Base-by-base conservation (phyloP, 805 yeast genomes). In the Torulaspora gathmanii region DNA sequence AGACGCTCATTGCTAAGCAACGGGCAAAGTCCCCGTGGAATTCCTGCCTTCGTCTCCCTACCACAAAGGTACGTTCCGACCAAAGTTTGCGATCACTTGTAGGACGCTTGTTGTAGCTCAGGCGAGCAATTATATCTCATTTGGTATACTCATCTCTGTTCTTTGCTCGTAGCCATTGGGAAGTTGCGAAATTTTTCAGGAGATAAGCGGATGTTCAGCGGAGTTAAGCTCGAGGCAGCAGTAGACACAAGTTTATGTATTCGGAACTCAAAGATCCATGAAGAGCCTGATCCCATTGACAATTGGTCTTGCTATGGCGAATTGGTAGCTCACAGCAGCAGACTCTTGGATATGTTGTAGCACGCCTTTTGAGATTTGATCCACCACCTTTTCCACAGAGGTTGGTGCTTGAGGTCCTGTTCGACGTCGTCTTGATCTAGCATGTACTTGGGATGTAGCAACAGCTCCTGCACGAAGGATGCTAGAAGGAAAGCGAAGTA, bases 401-500 rank as follows among this genome's bases (percentile, higher is more conserved):
- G 35, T 43, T 64, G 58, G 39, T 62, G 64, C 54, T 68, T 70
- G 45, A 69, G 49, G 39, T 69, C 61, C 37, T 61, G 55, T 22
- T 64, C 70, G 11, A 64, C 62, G 37, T 70, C 74, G 41, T 63
- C 60, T 36, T 65, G 57, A 23, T 68, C 60, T 7, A 71, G 64
- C 49, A 69, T 56, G 50, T 58, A 70, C 47, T 70, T 74, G 23
- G 77, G 70, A 30, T 70, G 68, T 46, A 74, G 72, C 42, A 82
- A 62, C 54, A 84, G 68, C 48, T 73, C 75, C 53, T 74, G 78
- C 35, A 80, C 75, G 60, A 81, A 84, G 2, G 87, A 75, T 1
- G 81, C 58, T 19, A 83, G 56, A 10, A 82, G 70, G 49, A 78
- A 64, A 33, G 79, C 77, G 64, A 80, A 82, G 64, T 85, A 85